Evolutionary conservation across 2,329 filamentous ascomycete species (phyloP).

Genomic region (Cladobotryum protrusum): DNA sequence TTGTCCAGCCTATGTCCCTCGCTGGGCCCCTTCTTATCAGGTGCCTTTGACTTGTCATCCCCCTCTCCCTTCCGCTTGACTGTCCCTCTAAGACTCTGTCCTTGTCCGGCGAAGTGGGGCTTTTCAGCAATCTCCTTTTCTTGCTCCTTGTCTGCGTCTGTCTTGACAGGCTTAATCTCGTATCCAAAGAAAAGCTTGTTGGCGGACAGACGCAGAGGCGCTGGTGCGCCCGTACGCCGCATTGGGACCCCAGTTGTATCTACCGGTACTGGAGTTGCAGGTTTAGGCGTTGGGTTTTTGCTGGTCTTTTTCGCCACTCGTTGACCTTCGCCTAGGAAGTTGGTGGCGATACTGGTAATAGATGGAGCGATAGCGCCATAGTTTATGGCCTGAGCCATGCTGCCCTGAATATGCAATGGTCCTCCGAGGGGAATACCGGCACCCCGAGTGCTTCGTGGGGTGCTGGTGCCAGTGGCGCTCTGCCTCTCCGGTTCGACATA

Average conservation of each 20-base stretch:
- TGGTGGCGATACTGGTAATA: constrained; percentile 62
- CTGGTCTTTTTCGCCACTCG: constrained; percentile 76
- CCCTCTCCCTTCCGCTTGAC: constrained; percentile 63
- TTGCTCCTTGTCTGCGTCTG: constrained; percentile 63
- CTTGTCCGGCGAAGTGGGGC: constrained; percentile 77
- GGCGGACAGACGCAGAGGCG: constrained; percentile 74
- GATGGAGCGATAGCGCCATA: constrained; percentile 84
- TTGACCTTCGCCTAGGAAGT: constrained; percentile 76
- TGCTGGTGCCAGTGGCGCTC: constrained; percentile 69
- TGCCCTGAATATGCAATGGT: constrained; percentile 74
- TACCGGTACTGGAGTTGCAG: constrained; percentile 60
- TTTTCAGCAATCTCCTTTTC: constrained; percentile 58
- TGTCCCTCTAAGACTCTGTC: constrained; percentile 67
- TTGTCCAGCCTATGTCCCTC: constrained; percentile 42
- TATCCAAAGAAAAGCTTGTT: constrained; percentile 98
- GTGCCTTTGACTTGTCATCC: constrained; percentile 41
- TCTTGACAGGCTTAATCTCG: constrained; percentile 81
- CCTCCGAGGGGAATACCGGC: constrained; percentile 61
- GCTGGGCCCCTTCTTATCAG: constrained; percentile 40
- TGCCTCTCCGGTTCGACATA: constrained; percentile 78
- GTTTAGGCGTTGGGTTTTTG: constrained; percentile 60
- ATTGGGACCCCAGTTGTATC: constrained; percentile 25
- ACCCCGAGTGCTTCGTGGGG: constrained; percentile 62
- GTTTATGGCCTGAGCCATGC: constrained; percentile 98
- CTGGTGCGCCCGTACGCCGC: constrained; percentile 65